These are phyloP conservation scores for Coleophoma cylindrospora DNA, from an alignment of 2,329 filamentous ascomycete genomes.

Conservation along the genomic window DNA sequence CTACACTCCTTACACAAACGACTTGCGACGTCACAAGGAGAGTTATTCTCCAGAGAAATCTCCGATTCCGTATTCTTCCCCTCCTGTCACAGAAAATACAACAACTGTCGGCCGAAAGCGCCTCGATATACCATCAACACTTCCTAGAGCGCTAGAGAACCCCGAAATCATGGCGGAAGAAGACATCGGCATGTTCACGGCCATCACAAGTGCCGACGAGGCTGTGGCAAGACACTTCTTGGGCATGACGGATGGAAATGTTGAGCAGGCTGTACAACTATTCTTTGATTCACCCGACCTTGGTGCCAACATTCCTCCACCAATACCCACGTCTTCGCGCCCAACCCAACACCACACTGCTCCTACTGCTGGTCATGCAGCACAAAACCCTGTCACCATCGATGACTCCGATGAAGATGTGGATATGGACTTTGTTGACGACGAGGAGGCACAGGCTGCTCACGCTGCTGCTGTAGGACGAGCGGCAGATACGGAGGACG, in stretches of 20 bases:
- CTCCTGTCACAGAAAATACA: neutral
- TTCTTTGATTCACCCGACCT: slow-evolving; percentile 87
- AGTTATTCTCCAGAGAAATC: neutral
- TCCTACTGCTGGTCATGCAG: slow-evolving; percentile 41
- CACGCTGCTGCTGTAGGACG: slow-evolving; percentile 32
- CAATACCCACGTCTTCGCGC: slow-evolving; percentile 22
- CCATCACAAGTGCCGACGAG: slow-evolving; percentile 72
- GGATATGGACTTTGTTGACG: slow-evolving; percentile 39
- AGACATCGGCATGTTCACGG: slow-evolving; percentile 68
- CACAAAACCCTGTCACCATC: slow-evolving; percentile 63
- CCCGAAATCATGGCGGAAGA: slow-evolving; percentile 43
- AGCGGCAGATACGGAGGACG: slow-evolving; percentile 69
- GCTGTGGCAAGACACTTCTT: slow-evolving; percentile 79
- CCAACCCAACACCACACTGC: slow-evolving; percentile 8
- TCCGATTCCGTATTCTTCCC: neutral
- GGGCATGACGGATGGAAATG: slow-evolving; percentile 75
- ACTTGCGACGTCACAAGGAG: slow-evolving; percentile 10
- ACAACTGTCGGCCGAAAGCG: no score
- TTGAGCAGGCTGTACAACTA: slow-evolving; percentile 81
- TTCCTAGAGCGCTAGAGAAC: neutral
- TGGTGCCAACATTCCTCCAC: slow-evolving; percentile 27
- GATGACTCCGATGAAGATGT: slow-evolving; percentile 74
- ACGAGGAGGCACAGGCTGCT: slow-evolving; percentile 25
- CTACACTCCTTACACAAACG: neutral
- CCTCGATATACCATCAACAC: no score